Base-by-base conservation (phyloP, 768 basidiomycete genomes). In the Clitopilus passeckerianus region DNA sequence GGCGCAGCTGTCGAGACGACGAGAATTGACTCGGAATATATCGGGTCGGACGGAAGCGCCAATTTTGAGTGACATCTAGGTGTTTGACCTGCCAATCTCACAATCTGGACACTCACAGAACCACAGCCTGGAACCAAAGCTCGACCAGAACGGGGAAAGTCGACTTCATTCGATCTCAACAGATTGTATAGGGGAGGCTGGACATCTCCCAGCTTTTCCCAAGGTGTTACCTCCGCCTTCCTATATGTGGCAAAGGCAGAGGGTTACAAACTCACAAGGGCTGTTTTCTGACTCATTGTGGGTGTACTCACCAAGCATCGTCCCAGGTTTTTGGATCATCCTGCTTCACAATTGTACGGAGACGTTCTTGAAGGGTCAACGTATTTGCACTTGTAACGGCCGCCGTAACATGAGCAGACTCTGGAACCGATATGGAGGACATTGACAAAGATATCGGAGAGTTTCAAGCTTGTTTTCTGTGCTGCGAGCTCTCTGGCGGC, bases 101-200 rank as follows among this genome's bases (percentile, higher is more conserved):
- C 5, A 50, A 9, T 50, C 22, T 50, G 46, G 46, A 20, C 30
- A 59, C 58, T 22, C 54, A 77, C 77, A 10, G 67, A 60, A 30
- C 87, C 87, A 64, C 87, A 88, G 0, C 74, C 74, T 2, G 74
- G 72, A 14, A 75, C 70, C 7, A 75, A 60, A 5, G 70, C 72
- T 18, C 57, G 58, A 20, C 37, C 58, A 59, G 59, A 52, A 54
- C 60, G 73, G 5, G 86, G 82, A 46, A 82, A 73, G 0, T 75
- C 68, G 15, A 85, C 63, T 30, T 74, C 69, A 15, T 73, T 72
- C 1, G 78, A 77, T 53, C 80, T 72, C 23, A 89, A 66, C 1
- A 86, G 68, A 54, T 85, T 82, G 23, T 67, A 70, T 57, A 89
- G 71, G 1, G 86, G 77, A 6, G 83, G 86, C 62, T 89, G 87